These are phyloP conservation scores for Marchantia polymorpha DNA, from an alignment of 225 moss, liverwort and hornwort genomes.

Conservation along the genomic window DNA sequence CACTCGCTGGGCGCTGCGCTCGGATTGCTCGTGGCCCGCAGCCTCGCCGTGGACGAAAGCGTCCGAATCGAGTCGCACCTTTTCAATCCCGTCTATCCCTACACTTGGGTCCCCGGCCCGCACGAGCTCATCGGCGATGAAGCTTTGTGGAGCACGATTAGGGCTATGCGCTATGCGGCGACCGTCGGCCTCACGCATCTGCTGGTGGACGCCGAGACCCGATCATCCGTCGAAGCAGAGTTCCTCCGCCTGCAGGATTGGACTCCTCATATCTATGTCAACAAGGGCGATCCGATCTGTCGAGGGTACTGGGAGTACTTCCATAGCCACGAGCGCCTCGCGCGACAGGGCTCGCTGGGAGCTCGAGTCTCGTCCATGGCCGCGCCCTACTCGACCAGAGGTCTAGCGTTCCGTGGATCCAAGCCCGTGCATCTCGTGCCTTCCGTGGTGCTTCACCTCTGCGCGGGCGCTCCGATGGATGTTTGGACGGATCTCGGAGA, in stretches of 20 bases:
- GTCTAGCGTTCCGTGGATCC: conserved; percentile 33
- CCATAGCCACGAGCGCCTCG: conserved; percentile 40
- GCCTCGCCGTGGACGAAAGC: conserved; percentile 31
- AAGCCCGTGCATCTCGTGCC: conserved; percentile 46
- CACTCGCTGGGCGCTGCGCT: conserved; percentile 47
- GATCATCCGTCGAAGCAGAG: conserved; percentile 21
- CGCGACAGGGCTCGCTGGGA: conserved; percentile 32
- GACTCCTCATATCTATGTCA: conserved; percentile 47
- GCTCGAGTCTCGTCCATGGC: conserved; percentile 36
- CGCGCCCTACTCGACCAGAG: conserved; percentile 46
- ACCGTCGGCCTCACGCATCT: conserved; percentile 31
- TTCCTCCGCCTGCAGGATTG: conserved; percentile 31
- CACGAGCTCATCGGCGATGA: conserved; percentile 30
- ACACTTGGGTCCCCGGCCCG: conserved; percentile 36
- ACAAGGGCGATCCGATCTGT: conserved; percentile 45
- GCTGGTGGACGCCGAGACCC: conserved; percentile 22
- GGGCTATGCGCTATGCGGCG: conserved; percentile 25
- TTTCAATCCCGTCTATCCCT: conserved; percentile 45
- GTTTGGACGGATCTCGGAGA: conserved; percentile 18
- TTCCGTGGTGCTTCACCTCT: conserved; percentile 41
- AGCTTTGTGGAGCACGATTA: conserved; percentile 28
- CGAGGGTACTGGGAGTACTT: conserved; percentile 51
- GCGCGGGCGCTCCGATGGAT: conserved; percentile 26
- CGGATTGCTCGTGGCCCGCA: conserved; percentile 38
- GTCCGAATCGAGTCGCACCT: conserved; percentile 38